Base-by-base conservation (phyloP, 768 basidiomycete species). In the Lactifluus subvellereus region DNA sequence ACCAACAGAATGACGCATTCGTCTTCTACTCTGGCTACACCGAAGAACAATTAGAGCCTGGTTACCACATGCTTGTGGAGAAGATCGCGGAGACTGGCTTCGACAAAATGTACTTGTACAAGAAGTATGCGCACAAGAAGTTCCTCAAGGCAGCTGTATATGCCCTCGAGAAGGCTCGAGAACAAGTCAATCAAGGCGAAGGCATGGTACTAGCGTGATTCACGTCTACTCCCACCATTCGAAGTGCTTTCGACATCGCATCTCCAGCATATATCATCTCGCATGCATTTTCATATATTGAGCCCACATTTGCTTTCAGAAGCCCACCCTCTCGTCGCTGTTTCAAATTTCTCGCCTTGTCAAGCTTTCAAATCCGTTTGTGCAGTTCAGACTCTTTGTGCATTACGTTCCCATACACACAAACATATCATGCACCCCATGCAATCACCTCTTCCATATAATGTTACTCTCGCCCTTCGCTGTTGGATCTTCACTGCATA, bases 121-220 rank as follows among this genome's bases (percentile, higher is more conserved):
- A 89, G 80, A 98, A 99, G 79, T 99, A 98, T 75, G 86, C 93
- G 50, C 84, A 91, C 81, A 97, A 95, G 86, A 95, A 94, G 76
- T 98, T 97, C 83, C 85, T 98, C 73, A 93, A 96, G 75, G 96
- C 89, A 35, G 87, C 88, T 20, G 74, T 82, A 43, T 91, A 85
- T 70, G 89, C 89, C 48, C 80, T 89, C 70, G 82, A 88, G 60
- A 89, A 87, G 87, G 87, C 88, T 49, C 82, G 78, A 68, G 75
- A 72, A 45, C 79, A 66, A 50, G 30, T 61, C 33, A 33, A 50
- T 53, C 67, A 59, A 22, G 61, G 54, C 49, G 67, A 68, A 50
- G 65, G 61, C 60, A 68, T 68, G 67, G 60, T 68, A 49, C 54
- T 68, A 33, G 65, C 60, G 13, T 57, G 58, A 67, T 55, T 47